phyloP scores from a whole-genome alignment of 208 protist genomes.

The Crithidia brevicula region DNA sequence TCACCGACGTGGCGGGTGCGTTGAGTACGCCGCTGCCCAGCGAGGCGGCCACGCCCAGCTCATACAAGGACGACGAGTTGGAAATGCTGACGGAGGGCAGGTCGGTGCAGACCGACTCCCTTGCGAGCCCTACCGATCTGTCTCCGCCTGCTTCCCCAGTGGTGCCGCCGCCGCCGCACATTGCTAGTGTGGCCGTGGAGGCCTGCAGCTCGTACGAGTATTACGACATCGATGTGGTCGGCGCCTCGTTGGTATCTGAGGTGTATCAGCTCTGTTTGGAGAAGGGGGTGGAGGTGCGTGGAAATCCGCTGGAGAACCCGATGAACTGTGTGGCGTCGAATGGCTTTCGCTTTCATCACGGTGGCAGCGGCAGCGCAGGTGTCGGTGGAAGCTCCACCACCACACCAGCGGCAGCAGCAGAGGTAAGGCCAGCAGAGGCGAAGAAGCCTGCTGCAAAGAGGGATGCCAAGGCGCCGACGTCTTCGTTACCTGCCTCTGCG shows the following conservation, averaged over 20 bases:
- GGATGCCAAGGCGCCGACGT: neutral
- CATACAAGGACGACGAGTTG: neutral
- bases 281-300: constrained; percentile 37
- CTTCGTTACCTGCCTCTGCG: neutral
- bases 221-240: constrained; percentile 73
- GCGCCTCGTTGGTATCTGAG: constrained; percentile 65
- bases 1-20: neutral
- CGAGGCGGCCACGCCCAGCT: neutral
- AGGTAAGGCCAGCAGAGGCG: neutral
- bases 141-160: no score
- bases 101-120: neutral
- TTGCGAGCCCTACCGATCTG: no score
- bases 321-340: constrained; percentile 39
- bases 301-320: constrained; percentile 9
- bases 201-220: constrained; percentile 55
- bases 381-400: neutral
- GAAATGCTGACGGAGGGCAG: no score
- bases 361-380: neutral
- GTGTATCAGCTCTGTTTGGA: constrained; percentile 63
- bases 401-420: neutral
- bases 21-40: neutral
- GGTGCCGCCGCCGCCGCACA: constrained; percentile 11
- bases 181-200: constrained; percentile 11
- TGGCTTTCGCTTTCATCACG: constrained; percentile 64
- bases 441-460: neutral